These are phyloP conservation scores for Blastobotrys americana DNA, from an alignment of 805 yeast genomes.

Conservation along the genomic window DNA sequence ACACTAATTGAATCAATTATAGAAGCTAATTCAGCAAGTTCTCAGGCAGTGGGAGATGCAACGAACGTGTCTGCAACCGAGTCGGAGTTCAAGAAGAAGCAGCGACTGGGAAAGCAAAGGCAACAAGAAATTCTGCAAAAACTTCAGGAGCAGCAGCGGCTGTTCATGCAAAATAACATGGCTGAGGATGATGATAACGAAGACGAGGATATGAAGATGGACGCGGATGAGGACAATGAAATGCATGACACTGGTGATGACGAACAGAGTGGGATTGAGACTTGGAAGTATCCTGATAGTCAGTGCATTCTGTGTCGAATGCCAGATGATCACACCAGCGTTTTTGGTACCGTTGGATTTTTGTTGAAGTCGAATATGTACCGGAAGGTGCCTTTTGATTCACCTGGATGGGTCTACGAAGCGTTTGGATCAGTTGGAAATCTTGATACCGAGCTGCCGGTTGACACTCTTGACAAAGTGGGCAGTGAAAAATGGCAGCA, in stretches of 20 bases:
- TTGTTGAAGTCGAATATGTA: constrained; percentile 52
- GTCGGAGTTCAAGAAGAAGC: constrained; percentile 49
- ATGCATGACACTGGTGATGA: constrained; percentile 25
- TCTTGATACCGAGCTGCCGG: constrained; percentile 23
- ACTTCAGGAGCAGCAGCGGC: constrained; percentile 69
- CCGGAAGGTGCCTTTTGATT: constrained; percentile 56
- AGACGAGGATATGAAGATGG: constrained; percentile 25
- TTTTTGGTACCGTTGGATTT: constrained; percentile 69
- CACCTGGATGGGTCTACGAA: constrained; percentile 57
- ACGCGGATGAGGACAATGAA: constrained; percentile 32
- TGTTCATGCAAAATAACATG: constrained; percentile 54
- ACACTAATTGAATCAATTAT: constrained; percentile 47
- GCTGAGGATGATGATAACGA: constrained; percentile 25
- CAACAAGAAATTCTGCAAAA: constrained; percentile 68
- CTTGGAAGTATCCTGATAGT: constrained; percentile 65
- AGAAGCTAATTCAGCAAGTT: constrained; percentile 44
- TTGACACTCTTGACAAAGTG: constrained; percentile 10
- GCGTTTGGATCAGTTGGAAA: constrained; percentile 50
- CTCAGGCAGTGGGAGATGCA: constrained; percentile 15
- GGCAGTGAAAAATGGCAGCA: constrained; percentile 33
- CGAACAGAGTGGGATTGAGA: constrained; percentile 13
- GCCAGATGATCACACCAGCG: constrained; percentile 55
- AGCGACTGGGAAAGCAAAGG: constrained; percentile 60
- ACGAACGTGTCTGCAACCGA: constrained; percentile 8
- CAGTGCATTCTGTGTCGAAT: constrained; percentile 79